Conservation (phyloP, 371 early-diverging fungal genomes). For the Mucor velutinosus region DNA sequence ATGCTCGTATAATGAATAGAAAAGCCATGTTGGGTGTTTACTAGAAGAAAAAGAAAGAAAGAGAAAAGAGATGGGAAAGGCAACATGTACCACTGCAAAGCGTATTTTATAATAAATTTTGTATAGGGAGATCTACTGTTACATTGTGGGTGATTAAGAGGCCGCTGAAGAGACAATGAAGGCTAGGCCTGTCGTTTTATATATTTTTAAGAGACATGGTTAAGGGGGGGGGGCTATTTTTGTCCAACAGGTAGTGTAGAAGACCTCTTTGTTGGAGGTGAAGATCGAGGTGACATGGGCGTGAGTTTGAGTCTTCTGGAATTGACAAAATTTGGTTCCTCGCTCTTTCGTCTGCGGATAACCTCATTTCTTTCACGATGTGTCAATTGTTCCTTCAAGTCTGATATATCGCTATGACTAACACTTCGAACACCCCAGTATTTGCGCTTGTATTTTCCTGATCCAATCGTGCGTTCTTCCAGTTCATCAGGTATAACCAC, state of each 20-base stretch:
- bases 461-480: slow-evolving; percentile 45
- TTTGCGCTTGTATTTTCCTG: slow-evolving; percentile 35
- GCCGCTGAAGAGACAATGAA: not conserved
- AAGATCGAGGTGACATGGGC: not conserved
- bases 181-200: not conserved
- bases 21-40: not conserved
- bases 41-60: not conserved
- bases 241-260: not conserved
- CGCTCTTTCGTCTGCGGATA: slow-evolving; percentile 37
- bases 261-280: not conserved
- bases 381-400: not conserved
- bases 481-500: slow-evolving; percentile 54
- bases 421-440: slow-evolving; percentile 50
- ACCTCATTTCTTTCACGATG: slow-evolving; percentile 17
- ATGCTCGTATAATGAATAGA: not conserved
- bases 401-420: slow-evolving; percentile 36
- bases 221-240: not conserved
- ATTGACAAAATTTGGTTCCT: slow-evolving; percentile 29
- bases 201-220: not conserved
- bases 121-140: not conserved
- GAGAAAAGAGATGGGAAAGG: not conserved
- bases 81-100: not conserved
- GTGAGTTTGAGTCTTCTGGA: not conserved
- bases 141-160: not conserved
- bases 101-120: not conserved